These are phyloP conservation scores for Cystofilobasidium bisporidii DNA, from an alignment of 768 basidiomycete genomes.

Conservation along the genomic window DNA sequence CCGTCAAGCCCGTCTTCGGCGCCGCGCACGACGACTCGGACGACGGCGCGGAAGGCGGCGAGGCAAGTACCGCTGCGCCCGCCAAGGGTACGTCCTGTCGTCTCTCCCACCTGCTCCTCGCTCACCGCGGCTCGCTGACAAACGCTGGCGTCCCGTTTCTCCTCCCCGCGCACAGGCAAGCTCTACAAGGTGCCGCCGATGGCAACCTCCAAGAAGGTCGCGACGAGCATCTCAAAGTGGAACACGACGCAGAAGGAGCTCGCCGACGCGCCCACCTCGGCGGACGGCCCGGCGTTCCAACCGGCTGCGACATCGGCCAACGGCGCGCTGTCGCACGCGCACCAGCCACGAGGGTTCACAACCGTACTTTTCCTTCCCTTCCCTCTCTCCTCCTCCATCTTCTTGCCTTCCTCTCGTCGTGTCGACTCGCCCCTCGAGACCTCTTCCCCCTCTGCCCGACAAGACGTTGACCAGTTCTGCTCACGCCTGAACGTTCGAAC, in stretches of 20 bases:
- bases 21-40: constrained; percentile 11
- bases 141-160: background rate
- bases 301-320: background rate
- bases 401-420: background rate
- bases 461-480: no score
- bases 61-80: constrained; percentile 2
- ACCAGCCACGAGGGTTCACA: background rate
- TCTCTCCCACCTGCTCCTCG: background rate
- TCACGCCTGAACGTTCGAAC: no score
- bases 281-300: background rate
- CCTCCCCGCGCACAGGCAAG: constrained; percentile 34
- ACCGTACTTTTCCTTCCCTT: constrained; percentile 13
- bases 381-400: background rate
- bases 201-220: constrained; percentile 48
- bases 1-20: constrained; percentile 15
- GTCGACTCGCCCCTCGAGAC: no score
- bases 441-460: no score
- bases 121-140: background rate
- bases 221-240: constrained; percentile 91
- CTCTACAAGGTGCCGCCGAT: constrained; percentile 69
- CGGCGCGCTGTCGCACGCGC: constrained; percentile 1
- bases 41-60: constrained; percentile 3
- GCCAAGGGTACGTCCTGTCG: constrained; percentile 16
- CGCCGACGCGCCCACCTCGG: constrained; percentile 33
- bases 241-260: constrained; percentile 89